Conservation (phyloP, 2,329 filamentous ascomycete species). For the Phaeosphaeriaceae sp. region DNA sequence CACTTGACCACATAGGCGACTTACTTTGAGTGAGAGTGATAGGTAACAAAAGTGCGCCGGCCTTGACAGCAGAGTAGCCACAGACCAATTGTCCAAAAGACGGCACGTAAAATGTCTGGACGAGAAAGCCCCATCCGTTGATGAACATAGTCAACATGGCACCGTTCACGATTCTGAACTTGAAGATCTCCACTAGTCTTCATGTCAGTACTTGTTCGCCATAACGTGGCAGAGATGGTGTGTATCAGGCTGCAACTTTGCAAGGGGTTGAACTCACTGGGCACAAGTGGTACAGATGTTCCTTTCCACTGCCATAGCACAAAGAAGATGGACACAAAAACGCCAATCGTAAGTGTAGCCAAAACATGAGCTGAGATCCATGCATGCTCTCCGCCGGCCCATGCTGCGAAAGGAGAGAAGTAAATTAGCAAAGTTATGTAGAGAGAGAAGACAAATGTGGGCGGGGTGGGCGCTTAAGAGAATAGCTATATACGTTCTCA, state of each 20-base stretch:
- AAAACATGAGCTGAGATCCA: constrained; percentile 63
- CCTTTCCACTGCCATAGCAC: constrained; percentile 67
- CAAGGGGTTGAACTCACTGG: constrained; percentile 46
- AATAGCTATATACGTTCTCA: too few relatives aligned
- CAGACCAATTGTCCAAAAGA: constrained; percentile 69
- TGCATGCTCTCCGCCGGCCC: constrained; percentile 65
- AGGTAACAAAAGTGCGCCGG: constrained; percentile 61
- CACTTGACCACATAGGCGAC: neutral
- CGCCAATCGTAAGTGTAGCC: constrained; percentile 59
- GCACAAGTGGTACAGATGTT: constrained; percentile 66
- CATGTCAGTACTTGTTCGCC: neutral
- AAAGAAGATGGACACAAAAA: constrained; percentile 57
- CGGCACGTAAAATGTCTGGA: constrained; percentile 68
- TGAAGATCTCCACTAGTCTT: constrained; percentile 23
- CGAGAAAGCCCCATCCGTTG: constrained; percentile 67
- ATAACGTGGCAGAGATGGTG: neutral
- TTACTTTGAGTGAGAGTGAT: constrained; percentile 50
- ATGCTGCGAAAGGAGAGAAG: too few relatives aligned
- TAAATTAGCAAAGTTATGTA: too few relatives aligned
- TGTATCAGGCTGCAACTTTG: too few relatives aligned
- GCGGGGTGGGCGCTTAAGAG: too few relatives aligned
- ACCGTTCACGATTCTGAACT: constrained; percentile 24
- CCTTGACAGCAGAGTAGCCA: constrained; percentile 56
- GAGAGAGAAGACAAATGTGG: too few relatives aligned
- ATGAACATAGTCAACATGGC: constrained; percentile 58